Base-by-base conservation (phyloP, 805 yeast genomes). In the Debaryomyces castellii region DNA sequence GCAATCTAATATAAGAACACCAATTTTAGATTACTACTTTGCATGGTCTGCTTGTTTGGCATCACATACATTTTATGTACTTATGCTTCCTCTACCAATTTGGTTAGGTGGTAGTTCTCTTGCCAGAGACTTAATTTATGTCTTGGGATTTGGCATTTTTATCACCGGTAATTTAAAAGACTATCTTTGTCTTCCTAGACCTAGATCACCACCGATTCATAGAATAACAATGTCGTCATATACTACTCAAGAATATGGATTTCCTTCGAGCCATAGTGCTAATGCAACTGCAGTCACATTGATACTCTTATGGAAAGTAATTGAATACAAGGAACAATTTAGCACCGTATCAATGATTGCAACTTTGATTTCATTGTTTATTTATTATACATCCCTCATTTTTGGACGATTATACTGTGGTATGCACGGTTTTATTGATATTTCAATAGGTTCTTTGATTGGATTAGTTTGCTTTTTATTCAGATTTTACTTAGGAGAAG, bases 201-300 rank as follows among this genome's bases (percentile, higher is more conserved):
- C 99, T 1, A 67, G 81, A 48, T 85, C 96, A 1, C 98, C 99
- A 1, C 98, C 99, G 0, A 65, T 92, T 35, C 88, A 85, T 59
- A 76, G 99, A 56, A 83, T 92, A 54, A 90, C 98, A 8, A 78
- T 92, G 82, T 83, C 91, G 47, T 85, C 86, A n/a, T 88, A 89
- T 53, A 94, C 98, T 0, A 80, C 96, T 2, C 81, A 85, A 56
- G 99, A 92, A 63, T 92, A 92, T 63, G 99, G 99, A 3, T 89
- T 91, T 55, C 99, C 98, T 0, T 82, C 90, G 34, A 85, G 95
- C 3, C 99, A 92, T 63, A 78, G 92, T n/a, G 95, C 97, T 27
- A 94, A 92, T 64, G 97, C 97, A 4, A 82, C 95, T 0, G 85
- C 89, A 0, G 96, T 88, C 3, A 79, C 88, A 0, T 55, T 89